Evolutionary conservation across 805 yeast species (phyloP).

Genomic region (Kluyveromyces wickerhamii): DNA sequence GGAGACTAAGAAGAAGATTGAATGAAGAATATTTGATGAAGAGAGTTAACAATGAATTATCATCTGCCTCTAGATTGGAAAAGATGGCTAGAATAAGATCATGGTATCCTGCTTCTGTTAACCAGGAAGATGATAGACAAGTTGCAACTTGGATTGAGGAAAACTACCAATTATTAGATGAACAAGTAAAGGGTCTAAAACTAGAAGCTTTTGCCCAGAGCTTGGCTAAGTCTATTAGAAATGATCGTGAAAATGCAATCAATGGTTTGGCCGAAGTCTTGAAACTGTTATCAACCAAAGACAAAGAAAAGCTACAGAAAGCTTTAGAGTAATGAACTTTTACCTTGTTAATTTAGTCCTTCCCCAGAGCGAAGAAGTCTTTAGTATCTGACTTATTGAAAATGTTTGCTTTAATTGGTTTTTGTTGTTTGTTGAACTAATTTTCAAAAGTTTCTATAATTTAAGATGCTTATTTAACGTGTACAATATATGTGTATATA

Average conservation of each 20-base stretch:
- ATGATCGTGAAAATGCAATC: constrained; percentile 44
- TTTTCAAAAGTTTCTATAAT: not conserved
- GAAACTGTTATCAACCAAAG: constrained; percentile 45
- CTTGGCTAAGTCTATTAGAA: constrained; percentile 50
- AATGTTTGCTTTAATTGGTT: constrained; percentile 1
- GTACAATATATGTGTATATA: constrained; percentile 5
- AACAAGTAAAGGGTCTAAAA: constrained; percentile 54
- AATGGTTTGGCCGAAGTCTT: constrained; percentile 49
- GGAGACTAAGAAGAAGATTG: constrained; percentile 95
- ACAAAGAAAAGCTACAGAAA: constrained; percentile 38
- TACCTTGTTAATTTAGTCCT: not conserved
- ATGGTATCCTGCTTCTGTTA: constrained; percentile 69
- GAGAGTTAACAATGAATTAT: constrained; percentile 58
- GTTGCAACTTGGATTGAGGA: constrained; percentile 84
- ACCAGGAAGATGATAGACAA: constrained; percentile 62
- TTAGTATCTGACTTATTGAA: not conserved
- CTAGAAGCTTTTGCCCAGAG: constrained; percentile 58
- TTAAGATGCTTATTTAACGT: constrained; percentile 2
- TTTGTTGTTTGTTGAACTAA: constrained; percentile 7
- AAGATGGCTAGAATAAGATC: constrained; percentile 80
- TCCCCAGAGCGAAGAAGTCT: too few species aligned
- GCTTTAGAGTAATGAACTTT: constrained; percentile 23
- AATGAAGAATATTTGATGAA: constrained; percentile 83
- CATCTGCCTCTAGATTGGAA: constrained; percentile 62
- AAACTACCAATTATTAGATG: constrained; percentile 56